These are phyloP conservation scores for Cadophora luteo-olivacea DNA, from an alignment of 2,329 filamentous ascomycete species.

Conservation along the genomic window DNA sequence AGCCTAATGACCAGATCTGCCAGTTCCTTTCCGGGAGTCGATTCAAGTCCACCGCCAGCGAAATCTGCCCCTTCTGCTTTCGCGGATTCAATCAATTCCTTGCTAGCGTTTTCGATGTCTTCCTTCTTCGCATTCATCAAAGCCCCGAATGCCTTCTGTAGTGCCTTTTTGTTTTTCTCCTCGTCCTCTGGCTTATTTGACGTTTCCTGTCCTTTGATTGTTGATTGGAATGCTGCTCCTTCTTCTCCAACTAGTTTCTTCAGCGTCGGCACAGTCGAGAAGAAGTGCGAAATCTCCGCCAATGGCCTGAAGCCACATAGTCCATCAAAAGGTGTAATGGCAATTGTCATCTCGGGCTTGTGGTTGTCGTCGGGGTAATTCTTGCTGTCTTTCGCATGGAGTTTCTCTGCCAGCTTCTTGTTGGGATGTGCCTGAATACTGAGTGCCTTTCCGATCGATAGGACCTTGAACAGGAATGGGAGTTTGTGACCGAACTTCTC, in stretches of 20 bases:
- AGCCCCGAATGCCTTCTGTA: conserved; percentile 77
- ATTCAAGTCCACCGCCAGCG: conserved; percentile 72
- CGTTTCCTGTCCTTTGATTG: conserved; percentile 61
- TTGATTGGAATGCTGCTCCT: conserved; percentile 60
- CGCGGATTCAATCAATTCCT: conserved; percentile 74
- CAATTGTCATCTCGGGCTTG: conserved; percentile 99
- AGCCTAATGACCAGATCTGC: conserved; percentile 79
- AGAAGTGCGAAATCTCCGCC: conserved; percentile 84
- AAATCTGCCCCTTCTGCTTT: conserved; percentile 74
- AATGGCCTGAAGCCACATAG: conserved; percentile 94
- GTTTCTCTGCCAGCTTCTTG: conserved; percentile 88
- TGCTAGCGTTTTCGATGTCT: conserved; percentile 67
- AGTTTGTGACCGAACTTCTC: conserved; percentile 81
- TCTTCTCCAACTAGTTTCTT: conserved; percentile 71
- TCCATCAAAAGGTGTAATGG: conserved; percentile 94
- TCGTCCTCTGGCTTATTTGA: conserved; percentile 47
- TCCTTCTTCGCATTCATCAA: conserved; percentile 80
- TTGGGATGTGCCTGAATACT: conserved; percentile 98
- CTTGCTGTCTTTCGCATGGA: conserved; percentile 85
- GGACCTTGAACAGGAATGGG: conserved; percentile 96
- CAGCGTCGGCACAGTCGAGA: conserved; percentile 64
- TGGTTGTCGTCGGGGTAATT: conserved; percentile 99
- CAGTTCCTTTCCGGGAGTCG: conserved; percentile 72
- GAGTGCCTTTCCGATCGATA: conserved; percentile 93
- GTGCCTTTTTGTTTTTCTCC: conserved; percentile 74